Evolutionary conservation across 75 land plant species (phyloP).

Genomic region (Cunninghamia lanceolata): DNA sequence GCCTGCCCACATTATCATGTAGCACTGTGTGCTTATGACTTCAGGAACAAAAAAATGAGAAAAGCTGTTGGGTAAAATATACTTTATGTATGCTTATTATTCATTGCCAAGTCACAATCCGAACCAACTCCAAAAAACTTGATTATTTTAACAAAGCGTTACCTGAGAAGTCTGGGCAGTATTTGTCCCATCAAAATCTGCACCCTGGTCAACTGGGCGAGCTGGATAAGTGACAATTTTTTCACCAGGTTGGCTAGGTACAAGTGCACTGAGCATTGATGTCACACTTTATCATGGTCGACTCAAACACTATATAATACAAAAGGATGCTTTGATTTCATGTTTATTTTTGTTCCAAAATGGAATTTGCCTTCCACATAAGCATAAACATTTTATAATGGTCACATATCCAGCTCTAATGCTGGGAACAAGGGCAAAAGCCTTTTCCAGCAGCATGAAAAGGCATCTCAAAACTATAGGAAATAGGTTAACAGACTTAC

Average conservation of each 20-base stretch:
- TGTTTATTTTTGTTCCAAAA: not conserved
- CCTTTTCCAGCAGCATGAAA: not conserved
- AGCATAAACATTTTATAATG: conserved; percentile 1
- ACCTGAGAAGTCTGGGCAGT: conserved; percentile 65
- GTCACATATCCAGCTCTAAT: not conserved
- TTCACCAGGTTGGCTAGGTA: conserved; percentile 66
- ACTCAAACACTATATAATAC: conserved; percentile 13
- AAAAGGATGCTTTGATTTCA: conserved; percentile 3
- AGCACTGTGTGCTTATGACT: not conserved
- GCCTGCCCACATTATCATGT: not conserved
- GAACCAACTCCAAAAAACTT: not conserved
- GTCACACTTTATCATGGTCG: conserved; percentile 19
- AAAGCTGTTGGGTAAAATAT: not conserved
- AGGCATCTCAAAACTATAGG: not conserved
- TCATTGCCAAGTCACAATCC: not conserved
- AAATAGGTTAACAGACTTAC: conserved; percentile 34
- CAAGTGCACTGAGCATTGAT: conserved; percentile 59
- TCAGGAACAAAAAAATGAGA: not conserved
- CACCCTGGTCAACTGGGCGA: conserved; percentile 78
- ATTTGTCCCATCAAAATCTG: conserved; percentile 88
- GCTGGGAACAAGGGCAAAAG: not conserved
- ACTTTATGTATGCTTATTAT: not conserved
- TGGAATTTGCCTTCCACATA: not conserved
- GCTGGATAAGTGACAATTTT: conserved; percentile 76
- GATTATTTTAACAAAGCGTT: not conserved